Conservation (phyloP, 768 basidiomycete species). For the Xerocomus potaroensis region DNA sequence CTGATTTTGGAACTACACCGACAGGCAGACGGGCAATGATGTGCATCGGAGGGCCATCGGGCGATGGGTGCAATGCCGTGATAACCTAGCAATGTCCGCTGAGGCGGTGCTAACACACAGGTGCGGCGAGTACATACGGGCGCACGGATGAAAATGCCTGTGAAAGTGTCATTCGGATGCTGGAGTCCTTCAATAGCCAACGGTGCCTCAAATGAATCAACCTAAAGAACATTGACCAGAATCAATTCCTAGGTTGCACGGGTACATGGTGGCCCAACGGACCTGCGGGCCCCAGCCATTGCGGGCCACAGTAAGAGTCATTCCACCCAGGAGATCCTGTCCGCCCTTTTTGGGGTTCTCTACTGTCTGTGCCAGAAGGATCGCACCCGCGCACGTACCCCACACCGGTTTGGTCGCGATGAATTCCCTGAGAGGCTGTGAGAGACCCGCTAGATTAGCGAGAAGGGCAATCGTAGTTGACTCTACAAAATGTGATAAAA, state of each 20-base stretch:
- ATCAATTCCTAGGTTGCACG: background rate
- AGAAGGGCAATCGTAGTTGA: slow-evolving; percentile 88
- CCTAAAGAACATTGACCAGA: slow-evolving; percentile 35
- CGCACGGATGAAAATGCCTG: slow-evolving; percentile 90
- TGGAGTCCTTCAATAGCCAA: slow-evolving; percentile 61
- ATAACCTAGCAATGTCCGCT: slow-evolving; percentile 51
- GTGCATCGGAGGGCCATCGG: slow-evolving; percentile 56
- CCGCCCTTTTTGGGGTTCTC: slow-evolving; percentile 81
- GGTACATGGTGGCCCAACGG: background rate
- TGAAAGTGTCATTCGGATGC: slow-evolving; percentile 59
- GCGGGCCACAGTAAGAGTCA: slow-evolving; percentile 74
- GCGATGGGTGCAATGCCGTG: slow-evolving; percentile 42
- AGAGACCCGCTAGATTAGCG: slow-evolving; percentile 66
- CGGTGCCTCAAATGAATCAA: slow-evolving; percentile 87
- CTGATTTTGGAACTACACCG: slow-evolving; percentile 41
- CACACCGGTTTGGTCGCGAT: slow-evolving; percentile 74
- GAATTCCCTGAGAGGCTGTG: slow-evolving; percentile 77
- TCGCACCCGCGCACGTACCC: slow-evolving; percentile 97
- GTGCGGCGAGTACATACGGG: slow-evolving; percentile 50
- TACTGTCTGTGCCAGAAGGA: slow-evolving; percentile 71
- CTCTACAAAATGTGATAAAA: slow-evolving; percentile 44
- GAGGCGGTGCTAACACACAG: background rate
- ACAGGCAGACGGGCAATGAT: slow-evolving; percentile 68
- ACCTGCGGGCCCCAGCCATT: slow-evolving; percentile 97
- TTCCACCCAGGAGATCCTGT: slow-evolving; percentile 79